Evolutionary conservation across 108 stramenopile species (phyloP).

Genomic region (Seminavis robusta): DNA sequence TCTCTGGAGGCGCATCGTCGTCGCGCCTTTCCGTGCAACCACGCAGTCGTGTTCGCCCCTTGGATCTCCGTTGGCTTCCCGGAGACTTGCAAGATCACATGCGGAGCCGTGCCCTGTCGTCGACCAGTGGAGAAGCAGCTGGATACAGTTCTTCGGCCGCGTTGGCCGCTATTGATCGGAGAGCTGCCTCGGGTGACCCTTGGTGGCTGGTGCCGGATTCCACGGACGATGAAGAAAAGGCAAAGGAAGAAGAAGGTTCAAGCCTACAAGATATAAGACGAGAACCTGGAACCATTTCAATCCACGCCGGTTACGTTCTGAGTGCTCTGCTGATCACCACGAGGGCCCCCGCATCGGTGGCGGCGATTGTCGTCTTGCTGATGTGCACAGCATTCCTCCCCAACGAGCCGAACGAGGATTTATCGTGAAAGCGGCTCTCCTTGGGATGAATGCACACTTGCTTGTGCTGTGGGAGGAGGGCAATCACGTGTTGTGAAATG

Average conservation of each 20-base stretch:
- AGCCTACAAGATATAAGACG: background rate
- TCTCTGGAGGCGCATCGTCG: conserved; percentile 4
- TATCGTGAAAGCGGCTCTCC: too few species aligned
- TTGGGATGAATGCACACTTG: too few species aligned
- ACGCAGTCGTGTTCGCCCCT: background rate
- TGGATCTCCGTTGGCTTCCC: conserved; percentile 58
- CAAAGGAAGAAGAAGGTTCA: background rate
- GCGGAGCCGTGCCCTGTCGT: conserved; percentile 31
- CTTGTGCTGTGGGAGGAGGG: too few species aligned
- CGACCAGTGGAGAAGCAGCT: background rate
- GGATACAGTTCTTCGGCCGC: background rate
- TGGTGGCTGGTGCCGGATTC: conserved; percentile 31
- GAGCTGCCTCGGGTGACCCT: conserved; percentile 30
- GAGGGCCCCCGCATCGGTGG: conserved; percentile 10
- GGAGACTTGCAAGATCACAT: conserved; percentile 65
- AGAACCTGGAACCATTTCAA: background rate
- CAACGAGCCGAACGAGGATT: too few species aligned
- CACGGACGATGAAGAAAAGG: conserved; percentile 2
- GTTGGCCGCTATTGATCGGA: conserved; percentile 32
- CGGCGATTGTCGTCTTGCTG: conserved; percentile 7
- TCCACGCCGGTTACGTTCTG: conserved; percentile 4
- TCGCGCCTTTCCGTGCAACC: conserved; percentile 7
- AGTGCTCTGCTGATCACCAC: conserved; percentile 1
- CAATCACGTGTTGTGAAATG: too few species aligned
- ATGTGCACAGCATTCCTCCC: too few species aligned